These are phyloP conservation scores for Metrosideros polymorpha DNA, from an alignment of 441 rosid species.

Conservation along the genomic window DNA sequence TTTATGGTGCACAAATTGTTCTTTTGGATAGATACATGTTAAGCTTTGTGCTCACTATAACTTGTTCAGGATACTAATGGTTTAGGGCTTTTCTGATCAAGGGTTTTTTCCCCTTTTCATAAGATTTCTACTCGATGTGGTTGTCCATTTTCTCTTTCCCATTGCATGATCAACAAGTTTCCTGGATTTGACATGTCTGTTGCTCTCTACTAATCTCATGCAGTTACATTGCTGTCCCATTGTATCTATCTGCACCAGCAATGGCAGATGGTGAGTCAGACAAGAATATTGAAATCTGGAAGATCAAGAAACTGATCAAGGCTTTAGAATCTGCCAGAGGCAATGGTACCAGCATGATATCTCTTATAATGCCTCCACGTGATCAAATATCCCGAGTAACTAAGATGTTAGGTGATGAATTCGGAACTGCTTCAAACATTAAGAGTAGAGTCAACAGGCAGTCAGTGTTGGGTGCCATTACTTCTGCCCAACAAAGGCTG, in stretches of 20 bases:
- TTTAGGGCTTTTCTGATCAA: not conserved
- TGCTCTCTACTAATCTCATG: not conserved
- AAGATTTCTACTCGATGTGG: not conserved
- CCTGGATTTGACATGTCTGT: not conserved
- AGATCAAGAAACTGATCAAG: constrained; percentile 70
- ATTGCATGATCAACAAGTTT: not conserved
- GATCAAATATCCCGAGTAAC: constrained; percentile 81
- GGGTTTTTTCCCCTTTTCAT: not conserved
- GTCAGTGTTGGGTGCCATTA: constrained; percentile 77
- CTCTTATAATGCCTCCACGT: constrained; percentile 87
- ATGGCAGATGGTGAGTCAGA: constrained; percentile 76
- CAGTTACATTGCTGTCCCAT: not conserved
- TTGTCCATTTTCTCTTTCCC: not conserved
- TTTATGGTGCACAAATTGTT: not conserved
- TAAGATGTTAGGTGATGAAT: constrained; percentile 86
- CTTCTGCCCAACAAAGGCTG: constrained; percentile 84
- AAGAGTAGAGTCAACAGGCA: constrained; percentile 80
- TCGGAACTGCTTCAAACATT: constrained; percentile 76
- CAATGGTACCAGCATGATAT: constrained; percentile 85
- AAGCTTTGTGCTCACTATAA: not conserved
- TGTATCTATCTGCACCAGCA: not conserved
- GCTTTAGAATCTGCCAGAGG: constrained; percentile 79
- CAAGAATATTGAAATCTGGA: constrained; percentile 84
- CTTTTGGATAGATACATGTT: not conserved
- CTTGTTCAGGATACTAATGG: not conserved